Evolutionary conservation across 2,329 filamentous ascomycete genomes (phyloP).

Genomic region (Sarocladium oryzae): DNA sequence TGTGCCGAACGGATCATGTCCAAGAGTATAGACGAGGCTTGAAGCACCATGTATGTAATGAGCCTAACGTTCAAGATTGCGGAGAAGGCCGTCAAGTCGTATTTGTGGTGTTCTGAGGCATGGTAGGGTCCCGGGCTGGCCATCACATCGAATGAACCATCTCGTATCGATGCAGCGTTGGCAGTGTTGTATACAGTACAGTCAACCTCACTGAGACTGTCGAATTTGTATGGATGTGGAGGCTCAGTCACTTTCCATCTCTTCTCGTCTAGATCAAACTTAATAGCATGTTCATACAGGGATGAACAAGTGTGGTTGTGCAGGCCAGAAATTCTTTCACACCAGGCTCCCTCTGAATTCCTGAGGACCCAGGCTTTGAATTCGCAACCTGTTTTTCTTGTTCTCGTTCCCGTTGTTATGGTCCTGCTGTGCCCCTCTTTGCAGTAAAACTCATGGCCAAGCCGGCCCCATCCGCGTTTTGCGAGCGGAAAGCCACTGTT

Average conservation of each 20-base stretch:
- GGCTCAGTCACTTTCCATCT: background rate
- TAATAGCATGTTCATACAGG: background rate
- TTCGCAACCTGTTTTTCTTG: background rate
- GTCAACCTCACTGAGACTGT: background rate
- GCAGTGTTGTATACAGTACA: background rate
- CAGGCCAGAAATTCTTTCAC: background rate
- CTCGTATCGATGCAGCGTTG: background rate
- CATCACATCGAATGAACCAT: background rate
- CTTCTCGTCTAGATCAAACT: background rate
- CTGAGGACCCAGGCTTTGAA: background rate
- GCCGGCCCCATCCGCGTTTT: background rate
- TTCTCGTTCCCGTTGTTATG: background rate
- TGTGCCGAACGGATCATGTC: background rate
- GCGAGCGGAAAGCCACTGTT: background rate
- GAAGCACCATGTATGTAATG: background rate
- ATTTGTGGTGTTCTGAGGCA: no score
- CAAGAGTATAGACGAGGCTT: background rate
- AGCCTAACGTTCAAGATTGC: background rate
- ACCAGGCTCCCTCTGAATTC: background rate
- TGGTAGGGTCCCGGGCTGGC: no score
- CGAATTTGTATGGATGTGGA: background rate
- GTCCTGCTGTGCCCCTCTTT: background rate
- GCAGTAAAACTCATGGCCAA: background rate
- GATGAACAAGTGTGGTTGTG: background rate
- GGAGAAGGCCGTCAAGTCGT: background rate